Percentiles rank a stretch among this genome's conserved stretches.
Conservation (phyloP, 2,329 filamentous ascomycete genomes). For the Hypoxylon sp. region DNA sequence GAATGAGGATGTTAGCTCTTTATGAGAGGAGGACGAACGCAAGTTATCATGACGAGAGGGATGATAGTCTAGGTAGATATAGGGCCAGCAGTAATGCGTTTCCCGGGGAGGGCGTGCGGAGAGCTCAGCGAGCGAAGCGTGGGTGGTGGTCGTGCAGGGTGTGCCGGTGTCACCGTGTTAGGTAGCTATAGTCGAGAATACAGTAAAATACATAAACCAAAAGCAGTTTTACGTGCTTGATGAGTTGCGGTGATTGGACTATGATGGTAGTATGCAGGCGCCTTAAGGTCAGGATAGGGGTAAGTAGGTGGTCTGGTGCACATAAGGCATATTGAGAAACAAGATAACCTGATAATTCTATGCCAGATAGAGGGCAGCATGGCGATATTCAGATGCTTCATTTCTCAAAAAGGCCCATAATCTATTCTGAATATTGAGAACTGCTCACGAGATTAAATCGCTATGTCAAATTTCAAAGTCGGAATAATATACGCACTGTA, state of each 20-base stretch:
- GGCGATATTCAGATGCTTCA: too few relatives aligned
- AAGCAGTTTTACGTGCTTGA: not conserved
- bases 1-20: slow-evolving; percentile 12
- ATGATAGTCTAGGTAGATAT: slow-evolving; percentile 21
- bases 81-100: slow-evolving; percentile 15
- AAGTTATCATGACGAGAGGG: slow-evolving; percentile 34
- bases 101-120: slow-evolving; percentile 8
- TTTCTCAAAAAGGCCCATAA: too few relatives aligned
- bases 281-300: not conserved
- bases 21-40: slow-evolving; percentile 40
- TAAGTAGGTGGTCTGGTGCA: not conserved
- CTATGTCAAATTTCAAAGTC: too few relatives aligned
- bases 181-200: slow-evolving; percentile 38
- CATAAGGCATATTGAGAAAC: not conserved
- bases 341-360: too few relatives aligned
- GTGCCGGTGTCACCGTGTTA: slow-evolving; percentile 35
- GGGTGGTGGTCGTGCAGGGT: slow-evolving; percentile 15
- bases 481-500: not conserved
- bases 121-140: slow-evolving; percentile 20
- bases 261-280: not conserved
- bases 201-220: slow-evolving; percentile 35
- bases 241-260: not conserved
- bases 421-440: too few relatives aligned
- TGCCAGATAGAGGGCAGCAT: too few relatives aligned
- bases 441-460: too few relatives aligned